phyloP scores from a whole-genome alignment of 2,329 filamentous ascomycete genomes.

The Penicillium sp. region DNA sequence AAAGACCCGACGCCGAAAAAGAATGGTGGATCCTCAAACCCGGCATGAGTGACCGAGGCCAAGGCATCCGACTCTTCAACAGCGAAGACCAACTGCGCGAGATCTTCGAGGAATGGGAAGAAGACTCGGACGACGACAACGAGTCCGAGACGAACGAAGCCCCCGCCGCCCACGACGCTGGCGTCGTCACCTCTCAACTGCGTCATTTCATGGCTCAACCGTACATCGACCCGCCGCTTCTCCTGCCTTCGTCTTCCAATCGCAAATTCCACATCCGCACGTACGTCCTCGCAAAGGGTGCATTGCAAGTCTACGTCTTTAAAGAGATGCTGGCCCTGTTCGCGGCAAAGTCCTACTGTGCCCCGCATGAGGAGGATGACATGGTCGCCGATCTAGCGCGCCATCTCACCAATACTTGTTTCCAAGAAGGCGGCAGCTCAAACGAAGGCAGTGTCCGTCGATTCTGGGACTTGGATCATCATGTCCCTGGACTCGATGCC shows the following conservation, averaged over 20 bases:
- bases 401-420: conserved; percentile 92
- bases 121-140: conserved; percentile 50
- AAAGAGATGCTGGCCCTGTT: conserved; percentile 89
- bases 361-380: conserved; percentile 50
- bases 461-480: conserved; percentile 64
- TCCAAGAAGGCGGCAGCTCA: conserved; percentile 57
- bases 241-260: conserved; percentile 57
- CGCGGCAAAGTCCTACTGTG: conserved; percentile 64
- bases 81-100: conserved; percentile 73
- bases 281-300: conserved; percentile 77
- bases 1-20: conserved; percentile 55
- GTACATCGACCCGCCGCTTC: conserved; percentile 83
- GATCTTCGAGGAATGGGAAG: conserved; percentile 92
- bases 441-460: conserved; percentile 62
- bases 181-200: conserved; percentile 79
- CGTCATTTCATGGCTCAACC: conserved; percentile 94
- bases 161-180: conserved; percentile 38
- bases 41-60: conserved; percentile 92
- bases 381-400: conserved; percentile 55
- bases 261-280: conserved; percentile 93
- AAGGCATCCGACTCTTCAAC: conserved; percentile 85
- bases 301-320: conserved; percentile 79
- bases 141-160: conserved; percentile 27
- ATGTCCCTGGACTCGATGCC: conserved; percentile 26
- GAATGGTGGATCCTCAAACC: conserved; percentile 99